Base-by-base conservation (phyloP, 2,329 filamentous ascomycete species). In the Diplodia corticola region DNA sequence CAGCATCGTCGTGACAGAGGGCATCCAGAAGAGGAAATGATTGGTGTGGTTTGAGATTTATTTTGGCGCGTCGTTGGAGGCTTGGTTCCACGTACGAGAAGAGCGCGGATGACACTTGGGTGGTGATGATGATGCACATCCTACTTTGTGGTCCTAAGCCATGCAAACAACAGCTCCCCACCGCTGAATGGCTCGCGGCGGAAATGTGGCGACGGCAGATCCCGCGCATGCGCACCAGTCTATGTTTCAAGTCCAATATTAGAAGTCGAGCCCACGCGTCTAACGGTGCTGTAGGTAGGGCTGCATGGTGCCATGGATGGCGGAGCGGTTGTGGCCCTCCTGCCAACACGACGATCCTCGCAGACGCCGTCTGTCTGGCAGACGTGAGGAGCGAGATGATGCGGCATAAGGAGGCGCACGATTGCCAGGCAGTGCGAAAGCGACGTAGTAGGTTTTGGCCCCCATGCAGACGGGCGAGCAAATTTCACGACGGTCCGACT, bases 231-330 rank as follows among this genome's bases (percentile, higher is more conserved):
- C 57, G 57, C 57, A 61, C 40, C 35, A 35, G 28, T 49, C 57
- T 61, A 26, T 49, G 57, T 61, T 61, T 61, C 57, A 61, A 33
- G 57, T 61, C 57, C 57, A 61, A 24, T 49, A 61, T 49, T 61
- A 61, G 57, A 61, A 49, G 57, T 49, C 40, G 26, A 61, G 57
- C 33, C 57, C 57, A 61, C 57, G 57, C 57, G 57, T 61, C 57
- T 61, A 61, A 61, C 57, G 57, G 57, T 28, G 57, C 33, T 40
- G 57, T 44, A 61, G 57, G 57, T 61, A 61, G 57, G 57, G 57
- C 57, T 61, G 57, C 57, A 61, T 49, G 57, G 48, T 61, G 57
- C 57, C 35, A 46, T 61, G 57, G 44, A 30, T 46, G 20, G 40
- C 44, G 26, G 57, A 15, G 22, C n/a, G 44, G 40, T 61, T 22